phyloP scores from a whole-genome alignment of 169 alveolate species.

The Plasmodium berghei region DNA sequence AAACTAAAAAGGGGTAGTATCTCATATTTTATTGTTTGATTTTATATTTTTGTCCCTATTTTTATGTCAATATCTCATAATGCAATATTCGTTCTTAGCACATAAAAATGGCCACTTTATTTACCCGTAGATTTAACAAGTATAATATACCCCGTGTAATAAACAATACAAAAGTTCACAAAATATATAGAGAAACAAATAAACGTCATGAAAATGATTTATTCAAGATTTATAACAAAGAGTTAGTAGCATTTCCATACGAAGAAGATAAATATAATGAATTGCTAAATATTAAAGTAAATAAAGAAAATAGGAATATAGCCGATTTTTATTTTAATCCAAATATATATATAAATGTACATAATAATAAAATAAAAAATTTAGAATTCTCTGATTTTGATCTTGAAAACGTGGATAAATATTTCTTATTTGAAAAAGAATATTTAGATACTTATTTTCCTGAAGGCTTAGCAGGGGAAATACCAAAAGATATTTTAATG shows the following conservation, averaged over 20 bases:
- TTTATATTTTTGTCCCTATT: no score
- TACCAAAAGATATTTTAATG: constrained; percentile 66
- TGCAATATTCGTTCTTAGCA: no score
- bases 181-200: constrained; percentile 39
- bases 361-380: constrained; percentile 33
- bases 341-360: constrained; percentile 60
- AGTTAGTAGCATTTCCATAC: constrained; percentile 70
- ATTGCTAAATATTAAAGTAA: constrained; percentile 44
- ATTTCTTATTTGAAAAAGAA: constrained; percentile 57
- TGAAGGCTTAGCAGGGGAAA: constrained; percentile 69
- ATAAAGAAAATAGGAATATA: constrained; percentile 23
- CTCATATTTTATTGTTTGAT: no score
- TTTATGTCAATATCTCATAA: no score
- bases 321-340: constrained; percentile 47
- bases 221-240: constrained; percentile 57
- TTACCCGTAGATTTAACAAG: constrained; percentile 44
- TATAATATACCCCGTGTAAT: constrained; percentile 54
- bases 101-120: background rate
- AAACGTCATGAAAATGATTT: constrained; percentile 42
- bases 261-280: constrained; percentile 66
- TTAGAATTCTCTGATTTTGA: constrained; percentile 26
- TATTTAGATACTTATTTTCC: constrained; percentile 55
- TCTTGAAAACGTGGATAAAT: constrained; percentile 56
- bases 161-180: constrained; percentile 54
- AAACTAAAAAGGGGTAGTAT: no score